Evolutionary conservation across 768 basidiomycete species (phyloP).

Genomic region (Hemileccinum rubropunctum): DNA sequence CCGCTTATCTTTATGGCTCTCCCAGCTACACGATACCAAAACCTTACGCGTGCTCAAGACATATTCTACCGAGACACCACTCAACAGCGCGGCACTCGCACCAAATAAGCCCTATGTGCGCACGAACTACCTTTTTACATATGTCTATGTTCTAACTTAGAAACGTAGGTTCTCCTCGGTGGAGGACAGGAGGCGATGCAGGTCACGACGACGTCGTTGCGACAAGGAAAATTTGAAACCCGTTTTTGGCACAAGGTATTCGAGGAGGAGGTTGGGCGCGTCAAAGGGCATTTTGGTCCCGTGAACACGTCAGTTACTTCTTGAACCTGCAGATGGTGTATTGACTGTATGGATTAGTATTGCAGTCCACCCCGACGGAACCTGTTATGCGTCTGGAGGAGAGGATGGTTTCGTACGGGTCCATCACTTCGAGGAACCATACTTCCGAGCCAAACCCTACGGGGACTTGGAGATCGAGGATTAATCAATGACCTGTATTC

Average conservation of each 20-base stretch:
- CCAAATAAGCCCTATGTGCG: conserved; percentile 81
- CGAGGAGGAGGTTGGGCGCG: conserved; percentile 95
- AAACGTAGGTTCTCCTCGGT: conserved; percentile 73
- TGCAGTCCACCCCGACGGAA: conserved; percentile 88
- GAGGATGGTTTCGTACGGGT: conserved; percentile 95
- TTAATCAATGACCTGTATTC: conserved; percentile 26
- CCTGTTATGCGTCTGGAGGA: conserved; percentile 88
- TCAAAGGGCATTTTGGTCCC: conserved; percentile 96
- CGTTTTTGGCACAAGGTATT: conserved; percentile 97
- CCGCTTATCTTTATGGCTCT: not conserved
- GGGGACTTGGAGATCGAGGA: conserved; percentile 81
- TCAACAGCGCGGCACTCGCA: conserved; percentile 90
- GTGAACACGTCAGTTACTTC: conserved; percentile 80
- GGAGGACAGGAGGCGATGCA: conserved; percentile 98
- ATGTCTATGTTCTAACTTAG: not conserved
- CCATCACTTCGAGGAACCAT: conserved; percentile 92
- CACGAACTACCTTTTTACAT: not conserved
- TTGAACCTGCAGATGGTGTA: not conserved
- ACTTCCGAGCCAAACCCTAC: conserved; percentile 89
- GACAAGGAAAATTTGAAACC: conserved; percentile 97
- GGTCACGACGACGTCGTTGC: conserved; percentile 90
- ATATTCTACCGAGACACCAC: conserved; percentile 86
- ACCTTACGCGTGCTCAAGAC: conserved; percentile 91
- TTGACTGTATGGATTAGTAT: conserved; percentile 50
- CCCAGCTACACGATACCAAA: conserved; percentile 84